A percentile compares a stretch with the other conserved stretches of the same genome.
Conservation (phyloP, 202 grass and related monocot species). For the Brachypodium distachyon region DNA sequence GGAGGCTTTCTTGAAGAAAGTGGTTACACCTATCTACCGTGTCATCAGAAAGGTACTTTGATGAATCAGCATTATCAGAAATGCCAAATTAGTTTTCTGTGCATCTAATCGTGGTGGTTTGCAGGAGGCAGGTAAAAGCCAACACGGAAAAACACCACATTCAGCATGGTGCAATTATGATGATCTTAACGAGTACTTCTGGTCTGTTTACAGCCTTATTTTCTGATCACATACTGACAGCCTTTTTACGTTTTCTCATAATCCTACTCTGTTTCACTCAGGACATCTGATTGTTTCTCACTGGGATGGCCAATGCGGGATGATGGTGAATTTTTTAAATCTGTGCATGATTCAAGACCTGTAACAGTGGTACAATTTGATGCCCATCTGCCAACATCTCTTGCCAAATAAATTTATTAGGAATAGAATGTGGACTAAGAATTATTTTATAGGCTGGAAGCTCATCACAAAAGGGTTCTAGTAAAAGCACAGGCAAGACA, state of each 20-base stretch:
- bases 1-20: constrained; percentile 92
- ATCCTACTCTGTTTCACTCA: constrained; percentile 32
- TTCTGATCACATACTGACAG: constrained; percentile 10
- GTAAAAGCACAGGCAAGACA: constrained; percentile 77
- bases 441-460: constrained; percentile 38
- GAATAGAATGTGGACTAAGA: not conserved
- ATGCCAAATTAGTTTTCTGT: constrained; percentile 21
- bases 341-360: constrained; percentile 45
- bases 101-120: constrained; percentile 14
- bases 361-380: constrained; percentile 36
- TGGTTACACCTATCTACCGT: constrained; percentile 75
- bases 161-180: constrained; percentile 97
- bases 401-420: constrained; percentile 7
- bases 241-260: constrained; percentile 15
- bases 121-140: constrained; percentile 86
- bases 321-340: constrained; percentile 90
- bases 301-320: constrained; percentile 97
- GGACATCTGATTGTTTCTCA: constrained; percentile 89
- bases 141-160: constrained; percentile 87
- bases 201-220: constrained; percentile 42
- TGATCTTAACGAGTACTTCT: constrained; percentile 94
- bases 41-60: constrained; percentile 63
- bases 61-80: not conserved
- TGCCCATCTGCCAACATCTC: constrained; percentile 13
- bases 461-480: constrained; percentile 41